Percentiles rank a stretch among this genome's conserved stretches.
Conservation (phyloP, 2,329 filamentous ascomycete genomes). For the Monosporascus sp. region DNA sequence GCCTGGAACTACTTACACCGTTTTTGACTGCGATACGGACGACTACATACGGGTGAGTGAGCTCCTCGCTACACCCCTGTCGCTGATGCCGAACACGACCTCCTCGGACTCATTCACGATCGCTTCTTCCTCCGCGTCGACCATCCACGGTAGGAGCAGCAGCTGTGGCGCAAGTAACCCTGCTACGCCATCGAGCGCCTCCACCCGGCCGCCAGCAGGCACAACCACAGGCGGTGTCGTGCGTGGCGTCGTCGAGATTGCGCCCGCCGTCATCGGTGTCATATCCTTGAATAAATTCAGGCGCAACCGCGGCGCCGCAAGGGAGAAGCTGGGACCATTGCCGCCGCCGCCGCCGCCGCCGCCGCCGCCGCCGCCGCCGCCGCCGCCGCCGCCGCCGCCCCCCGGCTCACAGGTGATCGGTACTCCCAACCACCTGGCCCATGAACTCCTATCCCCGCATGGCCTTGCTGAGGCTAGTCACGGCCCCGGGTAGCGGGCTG, state of each 20-base stretch:
- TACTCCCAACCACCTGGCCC: background rate
- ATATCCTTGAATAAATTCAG: slow-evolving; percentile 7
- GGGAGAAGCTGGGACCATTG: background rate
- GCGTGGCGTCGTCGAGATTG: slow-evolving; percentile 10
- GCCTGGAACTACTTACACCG: slow-evolving; percentile 4
- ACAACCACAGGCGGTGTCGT: slow-evolving; percentile 12
- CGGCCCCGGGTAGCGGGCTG: background rate
- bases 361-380: slow-evolving; percentile 4
- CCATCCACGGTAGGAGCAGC: background rate
- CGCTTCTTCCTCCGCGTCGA: background rate
- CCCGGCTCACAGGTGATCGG: slow-evolving; percentile 7
- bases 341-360: no score
- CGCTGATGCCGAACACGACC: background rate
- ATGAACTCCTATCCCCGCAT: background rate
- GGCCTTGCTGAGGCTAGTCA: no score
- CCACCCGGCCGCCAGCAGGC: background rate
- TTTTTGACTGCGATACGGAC: slow-evolving; percentile 11
- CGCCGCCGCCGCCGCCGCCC: slow-evolving; percentile 2
- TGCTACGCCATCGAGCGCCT: background rate
- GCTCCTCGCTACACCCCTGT: slow-evolving; percentile 8
- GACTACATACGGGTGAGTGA: slow-evolving; percentile 5
- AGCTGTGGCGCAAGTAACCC: background rate
- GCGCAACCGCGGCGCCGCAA: background rate
- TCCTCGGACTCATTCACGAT: background rate
- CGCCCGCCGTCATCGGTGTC: slow-evolving; percentile 6